Percentiles rank a stretch among this genome's conserved stretches.
Evolutionary conservation across 768 basidiomycete species (phyloP).

Genomic region (Agaricus sinodeliciosus): DNA sequence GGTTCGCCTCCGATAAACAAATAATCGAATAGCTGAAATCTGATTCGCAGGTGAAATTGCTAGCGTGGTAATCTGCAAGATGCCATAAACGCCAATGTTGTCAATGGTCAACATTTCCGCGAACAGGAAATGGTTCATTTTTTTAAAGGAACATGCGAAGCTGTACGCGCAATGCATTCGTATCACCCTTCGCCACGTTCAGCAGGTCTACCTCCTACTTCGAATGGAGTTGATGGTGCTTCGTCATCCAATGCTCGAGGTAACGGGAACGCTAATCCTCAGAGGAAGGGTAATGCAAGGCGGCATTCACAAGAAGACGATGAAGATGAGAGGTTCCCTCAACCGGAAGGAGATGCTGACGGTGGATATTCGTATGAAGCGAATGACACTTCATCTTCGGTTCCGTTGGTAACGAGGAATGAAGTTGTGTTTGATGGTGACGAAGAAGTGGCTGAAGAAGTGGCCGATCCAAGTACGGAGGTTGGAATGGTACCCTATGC

Average conservation of each 20-base stretch:
- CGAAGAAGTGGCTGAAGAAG: constrained; percentile 51
- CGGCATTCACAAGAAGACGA: constrained; percentile 27
- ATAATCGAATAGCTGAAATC: neutral
- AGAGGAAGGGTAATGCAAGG: constrained; percentile 21
- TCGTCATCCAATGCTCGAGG: neutral
- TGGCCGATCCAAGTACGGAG: constrained; percentile 25
- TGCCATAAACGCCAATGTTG: constrained; percentile 79
- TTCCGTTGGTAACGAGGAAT: constrained; percentile 57
- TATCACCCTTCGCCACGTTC: constrained; percentile 51
- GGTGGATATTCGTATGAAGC: constrained; percentile 67
- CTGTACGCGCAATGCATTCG: constrained; percentile 91
- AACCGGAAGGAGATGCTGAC: constrained; percentile 68
- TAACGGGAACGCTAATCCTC: constrained; percentile 10
- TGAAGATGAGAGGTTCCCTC: constrained; percentile 64
- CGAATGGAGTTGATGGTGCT: neutral
- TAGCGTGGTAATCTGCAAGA: constrained; percentile 95
- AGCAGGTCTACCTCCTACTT: constrained; percentile 22
- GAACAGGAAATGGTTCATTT: constrained; percentile 85
- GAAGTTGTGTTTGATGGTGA: constrained; percentile 78
- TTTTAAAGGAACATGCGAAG: constrained; percentile 93
- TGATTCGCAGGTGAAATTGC: neutral
- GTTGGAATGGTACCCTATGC: constrained; percentile 83
- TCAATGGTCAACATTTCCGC: constrained; percentile 76
- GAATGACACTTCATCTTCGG: constrained; percentile 20
- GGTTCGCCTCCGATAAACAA: constrained; percentile 30